Evolutionary conservation across 176 grass and related monocot species (phyloP), one percentile per base, ranked within the genome.

Genomic region (Eleusine indica): DNA sequence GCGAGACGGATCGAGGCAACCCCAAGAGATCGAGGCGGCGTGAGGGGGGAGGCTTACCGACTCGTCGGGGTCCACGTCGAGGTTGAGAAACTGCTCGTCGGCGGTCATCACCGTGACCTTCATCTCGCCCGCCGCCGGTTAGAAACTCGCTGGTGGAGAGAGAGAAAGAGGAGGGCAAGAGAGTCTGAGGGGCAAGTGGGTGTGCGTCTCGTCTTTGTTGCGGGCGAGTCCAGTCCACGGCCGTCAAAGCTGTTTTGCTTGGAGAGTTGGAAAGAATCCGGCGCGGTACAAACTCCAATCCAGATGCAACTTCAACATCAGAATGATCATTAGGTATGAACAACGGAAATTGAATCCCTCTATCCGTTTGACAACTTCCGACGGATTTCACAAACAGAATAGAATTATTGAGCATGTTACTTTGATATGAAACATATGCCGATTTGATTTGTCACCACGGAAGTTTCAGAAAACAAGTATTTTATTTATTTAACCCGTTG

Each of bases 91-190:
- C 75, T 91, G 87, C 75, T 98, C 96, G 83, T 98, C 93, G 66
- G 80, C 54, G 7, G 89, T 94, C 96, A 98, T 98, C 35, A 98
- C 93, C 4, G 96, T 98, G 69, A 98, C 78, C 89, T 94, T 98
- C 96, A 98, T 98, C 86, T 85, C 84, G 76, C 29, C 81, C 77
- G 67, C 73, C 46, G 68, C 21, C 17, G 60, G 48, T 29, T 48
- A 47, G 32, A 35, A 35, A 47, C 46, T 28, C 35, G 71, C 81
- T 13, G 62, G 39, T 22, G 57, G 42, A 52, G n/a, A 53, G 18
- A 19, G 53, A 16, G 68, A 43, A 3, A 25, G 38, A 0, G 9
- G 4, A 17, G 66, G 15, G 39, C 42, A 47, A 22, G 14, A 12
- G 66, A 0, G 7, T 25, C 56, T 28, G 21, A 15, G 38, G 5